These are phyloP conservation scores for Catharanthus roseus DNA, from an alignment of 257 asterid species.

Conservation along the genomic window DNA sequence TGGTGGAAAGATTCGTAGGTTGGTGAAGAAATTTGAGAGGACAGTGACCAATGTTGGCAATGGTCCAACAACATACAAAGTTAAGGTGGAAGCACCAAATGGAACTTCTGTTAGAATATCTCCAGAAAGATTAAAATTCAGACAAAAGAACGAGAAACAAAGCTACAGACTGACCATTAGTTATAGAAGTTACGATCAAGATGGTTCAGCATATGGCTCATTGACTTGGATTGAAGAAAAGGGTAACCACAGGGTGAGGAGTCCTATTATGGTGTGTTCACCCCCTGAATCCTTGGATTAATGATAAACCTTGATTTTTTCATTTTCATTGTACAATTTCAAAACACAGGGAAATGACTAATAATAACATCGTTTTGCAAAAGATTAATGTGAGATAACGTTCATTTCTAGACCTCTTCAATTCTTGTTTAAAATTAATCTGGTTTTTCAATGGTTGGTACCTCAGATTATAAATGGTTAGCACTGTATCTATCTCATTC, in stretches of 20 bases:
- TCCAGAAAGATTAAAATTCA: constrained; percentile 30
- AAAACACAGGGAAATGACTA: too few species aligned
- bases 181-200: constrained; percentile 14
- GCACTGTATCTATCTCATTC: too few species aligned
- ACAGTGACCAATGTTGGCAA: constrained; percentile 41
- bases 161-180: constrained; percentile 28
- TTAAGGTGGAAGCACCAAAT: constrained; percentile 25
- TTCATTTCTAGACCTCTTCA: too few species aligned
- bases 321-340: too few species aligned
- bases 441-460: too few species aligned
- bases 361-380: too few species aligned
- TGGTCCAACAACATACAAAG: constrained; percentile 29
- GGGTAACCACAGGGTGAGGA: constrained; percentile 42
- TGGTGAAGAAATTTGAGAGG: constrained; percentile 25
- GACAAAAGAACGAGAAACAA: constrained; percentile 35
- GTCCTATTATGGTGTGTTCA: constrained; percentile 53
- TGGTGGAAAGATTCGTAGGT: background rate
- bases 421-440: too few species aligned
- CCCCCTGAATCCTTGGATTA: too few species aligned
- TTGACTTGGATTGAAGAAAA: constrained; percentile 44
- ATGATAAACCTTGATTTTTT: too few species aligned
- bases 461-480: too few species aligned
- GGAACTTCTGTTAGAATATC: constrained; percentile 22
- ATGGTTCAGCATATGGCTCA: constrained; percentile 33
- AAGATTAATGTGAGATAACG: too few species aligned